phyloP scores from a whole-genome alignment of 768 basidiomycete species.

The Mycena haematopus region DNA sequence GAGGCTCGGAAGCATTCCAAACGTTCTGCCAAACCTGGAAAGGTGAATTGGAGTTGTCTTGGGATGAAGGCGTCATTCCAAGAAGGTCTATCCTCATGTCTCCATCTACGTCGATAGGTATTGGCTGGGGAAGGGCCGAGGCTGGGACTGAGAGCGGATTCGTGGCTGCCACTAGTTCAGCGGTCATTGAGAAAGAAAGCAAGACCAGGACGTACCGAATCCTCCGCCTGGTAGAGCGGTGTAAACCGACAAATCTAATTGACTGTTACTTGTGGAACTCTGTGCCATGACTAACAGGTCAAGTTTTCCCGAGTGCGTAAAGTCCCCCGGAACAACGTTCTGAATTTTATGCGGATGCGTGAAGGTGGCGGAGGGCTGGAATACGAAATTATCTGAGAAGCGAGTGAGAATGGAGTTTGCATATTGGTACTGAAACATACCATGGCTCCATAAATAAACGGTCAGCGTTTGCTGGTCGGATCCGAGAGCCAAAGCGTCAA shows the following conservation, averaged over 20 bases:
- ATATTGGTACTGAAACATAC: conserved; percentile 44
- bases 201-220: conserved; percentile 57
- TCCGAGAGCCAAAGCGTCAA: conserved; percentile 81
- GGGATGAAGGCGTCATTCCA: conserved; percentile 59
- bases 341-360: conserved; percentile 62
- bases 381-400: conserved; percentile 62
- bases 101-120: conserved; percentile 86
- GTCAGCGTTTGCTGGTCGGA: conserved; percentile 79
- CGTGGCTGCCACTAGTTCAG: conserved; percentile 39
- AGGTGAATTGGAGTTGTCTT: conserved; percentile 39
- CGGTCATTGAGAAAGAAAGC: not conserved
- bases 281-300: conserved; percentile 90
- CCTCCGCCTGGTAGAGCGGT: conserved; percentile 65
- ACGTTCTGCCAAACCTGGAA: conserved; percentile 83
- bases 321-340: conserved; percentile 94
- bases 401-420: not conserved
- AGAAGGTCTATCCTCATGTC: conserved; percentile 91
- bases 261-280: conserved; percentile 46
- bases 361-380: conserved; percentile 56
- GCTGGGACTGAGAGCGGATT: conserved; percentile 59
- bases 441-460: conserved; percentile 83
- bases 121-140: conserved; percentile 79
- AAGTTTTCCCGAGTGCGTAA: conserved; percentile 88
- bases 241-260: conserved; percentile 75
- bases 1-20: conserved; percentile 65